Base-by-base conservation (phyloP, 2,329 filamentous ascomycete species). In the Capronia americana region DNA sequence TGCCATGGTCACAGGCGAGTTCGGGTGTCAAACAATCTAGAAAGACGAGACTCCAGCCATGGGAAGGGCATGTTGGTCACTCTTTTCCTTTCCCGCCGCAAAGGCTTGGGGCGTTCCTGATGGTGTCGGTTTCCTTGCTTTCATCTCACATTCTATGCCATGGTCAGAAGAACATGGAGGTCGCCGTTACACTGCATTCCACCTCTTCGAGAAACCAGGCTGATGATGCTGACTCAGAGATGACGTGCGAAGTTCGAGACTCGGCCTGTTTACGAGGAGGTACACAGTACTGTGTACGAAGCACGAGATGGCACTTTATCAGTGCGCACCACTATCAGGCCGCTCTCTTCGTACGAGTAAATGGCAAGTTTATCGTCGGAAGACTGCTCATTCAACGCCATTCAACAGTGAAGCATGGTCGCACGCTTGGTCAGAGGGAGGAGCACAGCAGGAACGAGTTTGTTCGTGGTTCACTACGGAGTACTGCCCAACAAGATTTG, bases 211-310 rank as follows among this genome's bases (percentile, higher is more conserved):
- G 38, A 8, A n/a, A 34, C 12, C 28, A 55, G 24, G 53, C 53
- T 55, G 53, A 55, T 55, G 53, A 28, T 8, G 53, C 53, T 55
- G 53, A 55, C 53, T 55, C 53, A 55, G 53, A 55, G 5, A 51
- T 51, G 48, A 51, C 48, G 48, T 23, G 4, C 23, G 23, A 23
- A 5, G 48, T 26, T 51, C 20, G 20, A 24, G 24, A 4, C 48
- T 51, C 17, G 48, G 24, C 48, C 38, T 44, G 14, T 44, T 17
- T 44, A 17, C 17, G 4, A 6, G n/a, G n/a, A n/a, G n/a, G n/a
- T n/a, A n/a, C n/a, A n/a, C n/a, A n/a, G n/a, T n/a, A n/a, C 38
- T 44, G 14, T 44, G 38, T 44, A 17, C 17, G 4, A 6, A 41
- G 38, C n/a, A n/a, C 8, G 38, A 34, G 38, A 44, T 44, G 1